Conservation (phyloP, 208 protist species). For the Acanthamoeba triangularis region DNA sequence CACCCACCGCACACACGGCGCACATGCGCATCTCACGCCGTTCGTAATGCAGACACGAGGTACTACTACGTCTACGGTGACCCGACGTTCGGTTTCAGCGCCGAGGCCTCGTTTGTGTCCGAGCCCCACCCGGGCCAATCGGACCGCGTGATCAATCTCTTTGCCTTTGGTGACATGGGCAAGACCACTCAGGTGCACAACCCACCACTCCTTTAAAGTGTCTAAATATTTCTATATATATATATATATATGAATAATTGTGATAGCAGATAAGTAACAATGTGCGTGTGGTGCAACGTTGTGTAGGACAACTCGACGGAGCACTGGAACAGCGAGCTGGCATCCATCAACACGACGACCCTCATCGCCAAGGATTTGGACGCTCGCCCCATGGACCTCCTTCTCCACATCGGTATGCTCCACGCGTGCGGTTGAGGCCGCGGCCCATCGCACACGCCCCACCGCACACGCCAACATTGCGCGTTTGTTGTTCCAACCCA, state of each 20-base stretch:
- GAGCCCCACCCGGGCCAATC: background rate
- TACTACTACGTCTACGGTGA: constrained; percentile 33
- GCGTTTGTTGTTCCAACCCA: too few species aligned
- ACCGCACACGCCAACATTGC: too few species aligned
- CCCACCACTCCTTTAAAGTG: too few species aligned
- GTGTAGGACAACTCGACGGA: background rate
- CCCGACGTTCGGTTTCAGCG: background rate
- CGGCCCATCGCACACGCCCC: too few species aligned
- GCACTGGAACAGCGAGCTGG: background rate
- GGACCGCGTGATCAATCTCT: background rate
- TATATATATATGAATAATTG: too few species aligned
- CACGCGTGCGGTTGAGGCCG: too few species aligned
- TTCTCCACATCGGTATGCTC: constrained; percentile 84
- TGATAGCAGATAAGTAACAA: too few species aligned
- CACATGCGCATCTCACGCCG: too few species aligned
- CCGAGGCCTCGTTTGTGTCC: background rate
- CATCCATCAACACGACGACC: background rate
- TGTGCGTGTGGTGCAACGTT: too few species aligned
- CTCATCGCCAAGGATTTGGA: background rate
- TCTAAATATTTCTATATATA: too few species aligned
- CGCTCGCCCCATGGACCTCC: constrained; percentile 5
- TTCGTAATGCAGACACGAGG: background rate
- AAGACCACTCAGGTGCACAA: background rate
- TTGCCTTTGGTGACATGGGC: constrained; percentile 25
- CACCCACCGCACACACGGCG: too few species aligned